phyloP scores from a whole-genome alignment of 768 basidiomycete species.

The Phlebiopsis gigantea region DNA sequence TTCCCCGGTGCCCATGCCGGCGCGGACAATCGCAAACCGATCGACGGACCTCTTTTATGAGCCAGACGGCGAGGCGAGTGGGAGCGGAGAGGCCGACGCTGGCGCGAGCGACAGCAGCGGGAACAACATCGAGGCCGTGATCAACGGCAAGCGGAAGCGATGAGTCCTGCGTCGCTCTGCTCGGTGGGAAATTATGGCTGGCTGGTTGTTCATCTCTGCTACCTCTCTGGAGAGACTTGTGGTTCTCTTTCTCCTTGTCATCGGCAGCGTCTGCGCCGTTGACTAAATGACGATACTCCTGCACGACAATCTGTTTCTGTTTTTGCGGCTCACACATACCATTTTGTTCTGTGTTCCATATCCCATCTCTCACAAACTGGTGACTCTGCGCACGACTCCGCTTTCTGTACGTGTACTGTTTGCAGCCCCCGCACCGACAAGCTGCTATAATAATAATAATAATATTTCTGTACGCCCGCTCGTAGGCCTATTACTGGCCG shows the following conservation, averaged over 20 bases:
- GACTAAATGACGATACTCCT: neutral
- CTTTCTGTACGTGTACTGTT: neutral
- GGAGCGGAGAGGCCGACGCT: constrained; percentile 15
- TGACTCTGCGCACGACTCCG: neutral
- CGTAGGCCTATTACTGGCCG: neutral
- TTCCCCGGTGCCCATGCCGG: constrained; percentile 16
- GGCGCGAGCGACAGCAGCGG: constrained; percentile 19
- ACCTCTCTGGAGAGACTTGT: neutral
- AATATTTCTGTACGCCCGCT: neutral
- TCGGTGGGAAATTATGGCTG: no score
- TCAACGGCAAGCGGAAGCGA: constrained; percentile 26
- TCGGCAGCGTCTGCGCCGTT: no score
- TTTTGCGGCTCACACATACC: neutral
- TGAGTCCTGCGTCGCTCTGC: constrained; percentile 17
- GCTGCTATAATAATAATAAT: no score
- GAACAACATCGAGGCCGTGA: constrained; percentile 12
- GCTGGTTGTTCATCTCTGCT: no score
- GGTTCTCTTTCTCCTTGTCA: neutral
- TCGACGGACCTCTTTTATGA: constrained; percentile 12
- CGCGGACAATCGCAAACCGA: constrained; percentile 11
- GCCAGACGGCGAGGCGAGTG: constrained; percentile 18
- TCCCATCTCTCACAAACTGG: neutral
- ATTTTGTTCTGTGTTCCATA: neutral
- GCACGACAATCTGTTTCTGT: neutral
- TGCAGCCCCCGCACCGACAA: neutral